Base-by-base conservation (phyloP, 2,329 filamentous ascomycete genomes). In the Cladophialophora exuberans region DNA sequence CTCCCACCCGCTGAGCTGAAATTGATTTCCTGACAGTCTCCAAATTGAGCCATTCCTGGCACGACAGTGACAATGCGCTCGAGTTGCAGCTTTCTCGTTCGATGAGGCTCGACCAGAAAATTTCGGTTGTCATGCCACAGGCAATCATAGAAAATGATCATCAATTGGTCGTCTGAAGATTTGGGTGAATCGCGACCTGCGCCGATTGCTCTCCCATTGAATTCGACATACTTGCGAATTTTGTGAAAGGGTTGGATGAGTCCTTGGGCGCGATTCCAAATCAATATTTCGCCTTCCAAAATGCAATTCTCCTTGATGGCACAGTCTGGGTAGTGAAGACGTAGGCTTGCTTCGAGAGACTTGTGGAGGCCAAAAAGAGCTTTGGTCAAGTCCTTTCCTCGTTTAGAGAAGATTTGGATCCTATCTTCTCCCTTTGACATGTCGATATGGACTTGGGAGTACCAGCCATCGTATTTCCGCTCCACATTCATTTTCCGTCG, bases 341-440 rank as follows among this genome's bases (percentile, higher is more conserved):
- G 77, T 4, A 96, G 73, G 3, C 86, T 86, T 3, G 83, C 74
- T 35, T 79, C 76, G 52, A 96, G 84, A 1, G 79, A 79, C 2
- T 79, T 78, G 51, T 88, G 84, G 18, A 95, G 70, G 1, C 75
- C 76, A 9, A 70, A 63, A 28, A 88, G 82, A 68, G 96, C 91
- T 47, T 74, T 67, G 0, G 90, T 96, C 39, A 90, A 93, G 62
- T 96, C 89, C 67, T 94, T 95, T 54, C 91, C 90, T 65, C 90
- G 94, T 68, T 96, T 97, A 7, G 90, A 95, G 67, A 94, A 96
- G 25, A 96, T 93, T 60, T 87, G 86, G 23, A 96, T 83, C 43
- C 78, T 81, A 1, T 79, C 67, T 54, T 67, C n/a, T 13, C 73
- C 73, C 45, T 81, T 83, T 6, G 75, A 74, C 5, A 89, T 73